Percentiles rank a stretch among this genome's conserved stretches.
phyloP scores from a whole-genome alignment of 495 filamentous ascomycete genomes.

The Aspergillus bridgeri region DNA sequence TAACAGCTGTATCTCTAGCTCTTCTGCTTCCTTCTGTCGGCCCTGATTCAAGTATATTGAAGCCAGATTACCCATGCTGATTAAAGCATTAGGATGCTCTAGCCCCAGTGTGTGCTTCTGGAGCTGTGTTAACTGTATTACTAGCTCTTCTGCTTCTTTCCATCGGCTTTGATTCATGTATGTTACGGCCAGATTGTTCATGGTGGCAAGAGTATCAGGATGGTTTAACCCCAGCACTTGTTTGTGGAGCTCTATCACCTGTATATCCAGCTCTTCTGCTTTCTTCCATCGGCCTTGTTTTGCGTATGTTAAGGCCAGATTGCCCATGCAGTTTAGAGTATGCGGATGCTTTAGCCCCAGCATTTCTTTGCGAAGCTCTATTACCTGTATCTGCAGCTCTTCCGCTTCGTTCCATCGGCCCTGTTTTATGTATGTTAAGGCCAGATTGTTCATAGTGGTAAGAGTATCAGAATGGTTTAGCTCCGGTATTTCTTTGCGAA shows the following conservation, averaged over 20 bases:
- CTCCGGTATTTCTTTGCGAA: no score
- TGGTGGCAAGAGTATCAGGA: constrained; percentile 24
- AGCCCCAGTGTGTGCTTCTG: constrained; percentile 6
- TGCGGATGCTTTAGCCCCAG: constrained; percentile 35
- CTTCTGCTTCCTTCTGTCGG: constrained; percentile 8
- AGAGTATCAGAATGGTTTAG: constrained; percentile 30
- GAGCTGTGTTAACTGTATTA: constrained; percentile 25
- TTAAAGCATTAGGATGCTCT: constrained; percentile 13
- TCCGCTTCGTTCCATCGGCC: constrained; percentile 33
- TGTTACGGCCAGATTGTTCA: constrained; percentile 23
- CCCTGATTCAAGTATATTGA: not conserved
- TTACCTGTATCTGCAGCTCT: constrained; percentile 13
- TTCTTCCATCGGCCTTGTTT: constrained; percentile 23
- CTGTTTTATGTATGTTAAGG: not conserved
- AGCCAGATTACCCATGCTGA: constrained; percentile 5
- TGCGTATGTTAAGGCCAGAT: constrained; percentile 8
- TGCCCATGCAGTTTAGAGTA: constrained; percentile 24
- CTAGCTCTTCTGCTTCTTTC: constrained; percentile 32
- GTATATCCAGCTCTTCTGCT: constrained; percentile 23
- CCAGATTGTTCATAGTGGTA: constrained; percentile 21
- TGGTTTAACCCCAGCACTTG: constrained; percentile 32
- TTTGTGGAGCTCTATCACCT: constrained; percentile 21
- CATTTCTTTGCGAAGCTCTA: constrained; percentile 22
- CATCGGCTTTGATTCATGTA: constrained; percentile 30
- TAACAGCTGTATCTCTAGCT: constrained; percentile 9